These are phyloP conservation scores for Solanum medicagineum DNA, from an alignment of 257 asterid genomes.

Conservation along the genomic window DNA sequence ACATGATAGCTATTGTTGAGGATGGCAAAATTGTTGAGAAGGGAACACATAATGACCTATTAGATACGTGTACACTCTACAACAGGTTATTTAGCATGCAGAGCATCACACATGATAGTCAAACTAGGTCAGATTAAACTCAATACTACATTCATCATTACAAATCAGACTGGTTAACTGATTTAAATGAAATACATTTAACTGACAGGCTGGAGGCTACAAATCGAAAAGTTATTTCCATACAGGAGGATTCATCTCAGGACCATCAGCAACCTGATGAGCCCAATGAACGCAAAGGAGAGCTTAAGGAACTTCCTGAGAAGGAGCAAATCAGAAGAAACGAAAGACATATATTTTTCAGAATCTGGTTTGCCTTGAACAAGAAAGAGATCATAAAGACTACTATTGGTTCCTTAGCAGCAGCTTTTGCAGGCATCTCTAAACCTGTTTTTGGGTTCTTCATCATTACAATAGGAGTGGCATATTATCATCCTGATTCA, in stretches of 20 bases:
- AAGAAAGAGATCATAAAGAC: slow-evolving; percentile 37
- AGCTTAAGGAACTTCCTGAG: slow-evolving; percentile 10
- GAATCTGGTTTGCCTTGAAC: slow-evolving; percentile 60
- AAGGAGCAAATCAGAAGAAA: slow-evolving; percentile 21
- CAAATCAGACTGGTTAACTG: background rate
- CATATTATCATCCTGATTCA: slow-evolving; percentile 38
- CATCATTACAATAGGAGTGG: slow-evolving; percentile 83
- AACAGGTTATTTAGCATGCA: slow-evolving; percentile 53
- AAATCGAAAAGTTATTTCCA: slow-evolving; percentile 12
- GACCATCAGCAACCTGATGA: slow-evolving; percentile 21
- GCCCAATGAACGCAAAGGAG: slow-evolving; percentile 12
- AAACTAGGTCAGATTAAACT: slow-evolving; percentile 27
- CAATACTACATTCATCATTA: background rate
- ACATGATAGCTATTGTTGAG: slow-evolving; percentile 52
- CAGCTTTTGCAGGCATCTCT: slow-evolving; percentile 71
- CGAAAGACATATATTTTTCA: slow-evolving; percentile 36
- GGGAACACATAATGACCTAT: slow-evolving; percentile 47
- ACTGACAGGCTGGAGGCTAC: slow-evolving; percentile 27
- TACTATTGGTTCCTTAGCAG: slow-evolving; percentile 47
- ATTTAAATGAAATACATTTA: background rate
- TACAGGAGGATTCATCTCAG: slow-evolving; percentile 25
- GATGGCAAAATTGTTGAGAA: slow-evolving; percentile 47
- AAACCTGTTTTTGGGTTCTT: slow-evolving; percentile 72
- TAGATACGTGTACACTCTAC: slow-evolving; percentile 35
- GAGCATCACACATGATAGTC: slow-evolving; percentile 37